Percentiles rank a stretch among this genome's conserved stretches.
These are phyloP conservation scores for Zelopaecilomyces penicillatus DNA, from an alignment of 2,329 filamentous ascomycete species.

Conservation along the genomic window DNA sequence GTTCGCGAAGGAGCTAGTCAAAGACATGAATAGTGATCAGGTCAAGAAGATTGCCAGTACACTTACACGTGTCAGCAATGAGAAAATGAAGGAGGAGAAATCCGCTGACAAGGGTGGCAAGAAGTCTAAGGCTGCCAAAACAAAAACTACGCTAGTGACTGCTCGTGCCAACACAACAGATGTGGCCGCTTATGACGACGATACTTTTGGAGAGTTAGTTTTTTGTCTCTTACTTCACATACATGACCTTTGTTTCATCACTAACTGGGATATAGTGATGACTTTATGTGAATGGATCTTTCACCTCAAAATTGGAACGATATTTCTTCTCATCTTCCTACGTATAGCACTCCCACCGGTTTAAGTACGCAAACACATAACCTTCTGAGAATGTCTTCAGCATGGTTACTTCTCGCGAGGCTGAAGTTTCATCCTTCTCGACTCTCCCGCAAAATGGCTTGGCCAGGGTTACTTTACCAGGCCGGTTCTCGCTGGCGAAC, in stretches of 20 bases:
- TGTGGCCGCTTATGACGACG: constrained; percentile 70
- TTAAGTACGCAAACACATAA: no score
- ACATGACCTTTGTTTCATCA: neutral
- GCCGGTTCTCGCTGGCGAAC: no score
- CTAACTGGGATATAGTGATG: constrained; percentile 40
- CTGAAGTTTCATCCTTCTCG: no score
- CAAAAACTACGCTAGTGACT: constrained; percentile 75
- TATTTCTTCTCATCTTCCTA: neutral
- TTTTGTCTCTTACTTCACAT: neutral
- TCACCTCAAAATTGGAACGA: neutral
- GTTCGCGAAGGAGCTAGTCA: constrained; percentile 77
- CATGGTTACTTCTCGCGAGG: no score
- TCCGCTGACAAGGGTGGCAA: constrained; percentile 86
- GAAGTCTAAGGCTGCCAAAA: constrained; percentile 96
- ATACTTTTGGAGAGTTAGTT: constrained; percentile 74
- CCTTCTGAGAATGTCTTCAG: no score
- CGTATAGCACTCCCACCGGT: no score
- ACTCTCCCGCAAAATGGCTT: no score
- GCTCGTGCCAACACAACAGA: constrained; percentile 56
- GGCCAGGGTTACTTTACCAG: no score
- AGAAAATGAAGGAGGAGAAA: constrained; percentile 99
- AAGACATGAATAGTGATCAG: constrained; percentile 82
- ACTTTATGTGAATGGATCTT: constrained; percentile 56
- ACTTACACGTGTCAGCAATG: constrained; percentile 85
- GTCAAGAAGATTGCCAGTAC: constrained; percentile 92